A percentile compares a stretch with the other conserved stretches of the same genome.
Conservation (phyloP, 2,329 filamentous ascomycete genomes). For the Phialophora expanda region DNA sequence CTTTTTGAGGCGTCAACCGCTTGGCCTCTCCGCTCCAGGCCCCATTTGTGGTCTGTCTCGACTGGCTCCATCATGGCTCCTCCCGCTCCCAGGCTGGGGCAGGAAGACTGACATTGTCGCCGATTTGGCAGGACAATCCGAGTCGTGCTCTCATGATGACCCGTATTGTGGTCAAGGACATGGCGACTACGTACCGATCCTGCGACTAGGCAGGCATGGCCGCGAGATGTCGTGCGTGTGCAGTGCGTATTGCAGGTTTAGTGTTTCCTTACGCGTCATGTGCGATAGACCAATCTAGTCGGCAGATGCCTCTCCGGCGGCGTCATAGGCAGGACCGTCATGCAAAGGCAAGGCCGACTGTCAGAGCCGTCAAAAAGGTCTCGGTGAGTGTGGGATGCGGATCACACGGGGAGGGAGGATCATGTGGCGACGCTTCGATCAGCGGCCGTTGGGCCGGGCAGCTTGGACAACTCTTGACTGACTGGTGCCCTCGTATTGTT, state of each 20-base stretch:
- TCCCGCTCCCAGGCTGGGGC: slow-evolving; percentile 28
- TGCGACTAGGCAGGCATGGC: background rate
- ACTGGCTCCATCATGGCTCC: slow-evolving; percentile 22
- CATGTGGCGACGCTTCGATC: slow-evolving; percentile 24
- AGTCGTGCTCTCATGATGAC: background rate
- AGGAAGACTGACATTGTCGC: slow-evolving; percentile 20
- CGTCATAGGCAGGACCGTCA: slow-evolving; percentile 29
- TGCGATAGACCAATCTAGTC: slow-evolving; percentile 30
- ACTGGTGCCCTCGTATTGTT: slow-evolving; percentile 23
- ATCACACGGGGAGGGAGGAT: background rate
- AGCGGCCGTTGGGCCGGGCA: slow-evolving; percentile 4
- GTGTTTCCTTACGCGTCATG: slow-evolving; percentile 14
- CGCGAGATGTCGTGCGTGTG: background rate
- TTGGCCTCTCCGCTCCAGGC: slow-evolving; percentile 12
- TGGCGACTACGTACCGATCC: background rate
- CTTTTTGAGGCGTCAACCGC: slow-evolving; percentile 18
- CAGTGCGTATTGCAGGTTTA: background rate
- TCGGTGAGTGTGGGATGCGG: background rate
- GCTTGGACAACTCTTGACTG: slow-evolving; percentile 15
- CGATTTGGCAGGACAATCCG: slow-evolving; percentile 3
- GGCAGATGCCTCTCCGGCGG: slow-evolving; percentile 16
- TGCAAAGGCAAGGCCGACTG: slow-evolving; percentile 19
- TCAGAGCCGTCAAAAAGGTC: slow-evolving; percentile 19
- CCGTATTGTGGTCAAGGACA: background rate
- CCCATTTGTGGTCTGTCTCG: background rate